Percentiles rank a stretch among this genome's conserved stretches.
phyloP scores from a whole-genome alignment of 768 basidiomycete genomes.

The Suillus luteus region DNA sequence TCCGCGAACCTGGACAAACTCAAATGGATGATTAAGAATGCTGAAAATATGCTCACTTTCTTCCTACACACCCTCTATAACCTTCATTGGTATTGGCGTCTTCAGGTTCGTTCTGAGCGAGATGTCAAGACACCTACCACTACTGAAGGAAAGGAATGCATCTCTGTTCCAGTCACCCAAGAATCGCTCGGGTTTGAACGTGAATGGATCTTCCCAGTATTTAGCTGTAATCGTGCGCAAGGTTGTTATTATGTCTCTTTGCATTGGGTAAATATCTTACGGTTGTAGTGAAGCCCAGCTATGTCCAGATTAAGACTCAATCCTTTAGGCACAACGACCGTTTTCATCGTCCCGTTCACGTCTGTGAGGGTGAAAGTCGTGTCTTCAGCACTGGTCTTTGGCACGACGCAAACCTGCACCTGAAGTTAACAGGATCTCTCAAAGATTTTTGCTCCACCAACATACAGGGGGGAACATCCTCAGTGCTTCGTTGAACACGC shows the following conservation, averaged over 20 bases:
- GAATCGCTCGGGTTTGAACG: conserved; percentile 47
- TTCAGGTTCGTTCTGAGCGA: conserved; percentile 7
- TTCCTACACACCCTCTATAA: conserved; percentile 47
- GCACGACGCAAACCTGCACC: conserved; percentile 40
- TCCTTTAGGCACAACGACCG: conserved; percentile 46
- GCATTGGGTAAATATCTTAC: conserved; percentile 31
- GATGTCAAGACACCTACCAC: conserved; percentile 31
- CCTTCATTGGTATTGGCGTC: conserved; percentile 24
- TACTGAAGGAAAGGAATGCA: conserved; percentile 56
- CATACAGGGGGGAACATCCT: conserved; percentile 34
- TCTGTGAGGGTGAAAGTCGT: conserved; percentile 38
- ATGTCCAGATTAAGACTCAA: conserved; percentile 39
- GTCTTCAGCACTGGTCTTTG: conserved; percentile 50
- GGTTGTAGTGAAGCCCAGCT: conserved; percentile 51
- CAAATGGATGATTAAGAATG: neutral
- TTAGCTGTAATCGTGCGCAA: conserved; percentile 26
- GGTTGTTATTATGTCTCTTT: neutral
- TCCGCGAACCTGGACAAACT: conserved; percentile 45
- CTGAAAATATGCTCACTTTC: conserved; percentile 33
- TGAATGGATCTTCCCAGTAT: conserved; percentile 41
- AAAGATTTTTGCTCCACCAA: neutral
- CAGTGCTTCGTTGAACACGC: conserved; percentile 35
- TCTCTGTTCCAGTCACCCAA: conserved; percentile 55
- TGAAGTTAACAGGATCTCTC: neutral
- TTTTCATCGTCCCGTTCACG: conserved; percentile 38